Conservation (phyloP, 169 alveolate species). For the Plasmodium reichenowi region DNA sequence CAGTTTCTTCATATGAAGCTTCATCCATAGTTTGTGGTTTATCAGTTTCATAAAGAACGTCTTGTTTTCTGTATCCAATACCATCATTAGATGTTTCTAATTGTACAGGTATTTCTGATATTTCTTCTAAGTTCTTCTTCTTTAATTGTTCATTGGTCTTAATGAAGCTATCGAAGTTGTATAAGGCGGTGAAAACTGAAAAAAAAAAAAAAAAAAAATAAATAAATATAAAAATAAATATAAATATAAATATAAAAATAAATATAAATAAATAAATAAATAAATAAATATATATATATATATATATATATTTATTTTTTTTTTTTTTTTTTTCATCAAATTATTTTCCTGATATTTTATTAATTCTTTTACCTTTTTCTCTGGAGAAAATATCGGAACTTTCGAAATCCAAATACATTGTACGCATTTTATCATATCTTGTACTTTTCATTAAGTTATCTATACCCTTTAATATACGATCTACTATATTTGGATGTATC, state of each 20-base stretch:
- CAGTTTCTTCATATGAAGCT: background rate
- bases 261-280: background rate
- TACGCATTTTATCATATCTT: conserved; percentile 15
- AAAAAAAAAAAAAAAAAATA: background rate
- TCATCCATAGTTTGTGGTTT: conserved; percentile 15
- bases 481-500: conserved; percentile 53
- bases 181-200: conserved; percentile 26
- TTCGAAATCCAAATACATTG: conserved; percentile 15
- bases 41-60: conserved; percentile 28
- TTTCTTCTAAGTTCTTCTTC: conserved; percentile 11
- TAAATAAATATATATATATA: background rate
- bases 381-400: conserved; percentile 9
- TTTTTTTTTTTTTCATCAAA: background rate
- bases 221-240: background rate
- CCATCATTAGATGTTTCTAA: conserved; percentile 54
- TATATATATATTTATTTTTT: background rate
- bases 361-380: conserved; percentile 22
- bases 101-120: conserved; percentile 21
- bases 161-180: conserved; percentile 6
- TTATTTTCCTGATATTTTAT: background rate
- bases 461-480: conserved; percentile 9
- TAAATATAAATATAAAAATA: background rate
- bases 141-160: background rate
- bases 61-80: conserved; percentile 49
- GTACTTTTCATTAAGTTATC: conserved; percentile 3